These are phyloP conservation scores for Solanum raphanifolium DNA, from an alignment of 257 asterid species.

Conservation along the genomic window DNA sequence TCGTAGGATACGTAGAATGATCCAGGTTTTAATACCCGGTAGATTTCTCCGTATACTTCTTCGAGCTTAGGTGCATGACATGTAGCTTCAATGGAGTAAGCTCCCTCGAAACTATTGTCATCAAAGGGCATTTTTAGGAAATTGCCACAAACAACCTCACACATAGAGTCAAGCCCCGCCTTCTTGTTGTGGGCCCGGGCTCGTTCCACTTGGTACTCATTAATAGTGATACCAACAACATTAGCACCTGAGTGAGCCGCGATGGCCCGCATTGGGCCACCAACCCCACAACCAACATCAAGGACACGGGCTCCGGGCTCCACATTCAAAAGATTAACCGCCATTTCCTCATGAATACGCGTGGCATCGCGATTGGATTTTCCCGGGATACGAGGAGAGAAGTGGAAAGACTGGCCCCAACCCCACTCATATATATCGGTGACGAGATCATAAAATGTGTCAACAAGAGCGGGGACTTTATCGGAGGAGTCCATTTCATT, in stretches of 20 bases:
- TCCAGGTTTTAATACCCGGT: conserved; percentile 58
- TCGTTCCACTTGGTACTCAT: conserved; percentile 52
- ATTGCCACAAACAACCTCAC: conserved; percentile 71
- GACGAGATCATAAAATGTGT: conserved; percentile 17
- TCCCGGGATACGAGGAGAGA: conserved; percentile 51
- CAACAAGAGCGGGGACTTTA: conserved; percentile 68
- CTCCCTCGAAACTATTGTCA: conserved; percentile 52
- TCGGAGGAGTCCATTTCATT: conserved; percentile 33
- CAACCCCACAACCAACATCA: conserved; percentile 80
- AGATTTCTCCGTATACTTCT: conserved; percentile 50
- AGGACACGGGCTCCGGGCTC: conserved; percentile 41
- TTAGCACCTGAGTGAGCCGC: conserved; percentile 67
- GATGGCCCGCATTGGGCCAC: conserved; percentile 81
- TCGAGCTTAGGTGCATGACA: conserved; percentile 36
- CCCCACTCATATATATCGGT: conserved; percentile 87
- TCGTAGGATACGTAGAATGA: conserved; percentile 21
- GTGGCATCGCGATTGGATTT: conserved; percentile 62
- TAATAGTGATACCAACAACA: conserved; percentile 26
- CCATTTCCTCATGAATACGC: conserved; percentile 67
- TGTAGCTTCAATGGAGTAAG: conserved; percentile 68
- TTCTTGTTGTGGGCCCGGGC: conserved; percentile 55
- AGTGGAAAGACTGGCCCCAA: conserved; percentile 79
- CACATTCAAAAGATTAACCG: conserved; percentile 46
- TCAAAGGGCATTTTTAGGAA: conserved; percentile 68
- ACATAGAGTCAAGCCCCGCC: conserved; percentile 44